Percentiles rank a stretch among this genome's conserved stretches.
These are phyloP conservation scores for Lipomyces mesembrius DNA, from an alignment of 805 yeast genomes.

Conservation along the genomic window DNA sequence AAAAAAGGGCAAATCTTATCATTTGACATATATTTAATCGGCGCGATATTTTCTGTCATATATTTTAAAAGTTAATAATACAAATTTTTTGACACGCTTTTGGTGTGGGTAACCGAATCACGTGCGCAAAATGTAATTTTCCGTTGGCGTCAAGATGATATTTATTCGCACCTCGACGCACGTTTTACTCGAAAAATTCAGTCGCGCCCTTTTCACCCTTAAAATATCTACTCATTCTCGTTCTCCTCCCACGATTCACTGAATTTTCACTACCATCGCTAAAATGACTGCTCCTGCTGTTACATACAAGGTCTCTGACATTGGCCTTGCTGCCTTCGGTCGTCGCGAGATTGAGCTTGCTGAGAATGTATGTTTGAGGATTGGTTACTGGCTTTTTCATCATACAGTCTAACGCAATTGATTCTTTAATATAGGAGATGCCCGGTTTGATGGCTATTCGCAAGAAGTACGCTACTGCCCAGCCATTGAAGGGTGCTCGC, in stretches of 20 bases:
- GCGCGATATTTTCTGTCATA: not conserved
- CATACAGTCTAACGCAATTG: slow-evolving; percentile 5
- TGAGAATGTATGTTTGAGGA: slow-evolving; percentile 76
- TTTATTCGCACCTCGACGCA: not conserved
- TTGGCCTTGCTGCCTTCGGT: slow-evolving; percentile 98
- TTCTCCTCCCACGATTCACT: not conserved
- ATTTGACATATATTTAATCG: not conserved
- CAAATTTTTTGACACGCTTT: not conserved
- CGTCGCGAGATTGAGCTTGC: slow-evolving; percentile 99
- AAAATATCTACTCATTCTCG: not conserved
- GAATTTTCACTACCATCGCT: not conserved
- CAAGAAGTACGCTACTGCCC: slow-evolving; percentile 83
- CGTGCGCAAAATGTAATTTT: not conserved
- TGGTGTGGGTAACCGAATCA: not conserved
- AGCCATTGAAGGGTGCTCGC: slow-evolving; percentile 98
- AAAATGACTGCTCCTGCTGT: slow-evolving; percentile 36
- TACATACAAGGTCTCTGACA: slow-evolving; percentile 90
- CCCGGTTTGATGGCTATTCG: slow-evolving; percentile 92
- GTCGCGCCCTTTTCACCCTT: not conserved
- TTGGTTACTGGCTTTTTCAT: not conserved
- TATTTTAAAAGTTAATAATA: not conserved
- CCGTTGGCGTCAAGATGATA: not conserved
- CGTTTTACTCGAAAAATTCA: not conserved
- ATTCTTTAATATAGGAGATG: slow-evolving; percentile 35
- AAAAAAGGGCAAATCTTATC: too few relatives aligned